Percentiles rank a stretch among this genome's conserved stretches.
phyloP scores from a whole-genome alignment of 495 filamentous ascomycete species.

The Hypoxylon trugodes region DNA sequence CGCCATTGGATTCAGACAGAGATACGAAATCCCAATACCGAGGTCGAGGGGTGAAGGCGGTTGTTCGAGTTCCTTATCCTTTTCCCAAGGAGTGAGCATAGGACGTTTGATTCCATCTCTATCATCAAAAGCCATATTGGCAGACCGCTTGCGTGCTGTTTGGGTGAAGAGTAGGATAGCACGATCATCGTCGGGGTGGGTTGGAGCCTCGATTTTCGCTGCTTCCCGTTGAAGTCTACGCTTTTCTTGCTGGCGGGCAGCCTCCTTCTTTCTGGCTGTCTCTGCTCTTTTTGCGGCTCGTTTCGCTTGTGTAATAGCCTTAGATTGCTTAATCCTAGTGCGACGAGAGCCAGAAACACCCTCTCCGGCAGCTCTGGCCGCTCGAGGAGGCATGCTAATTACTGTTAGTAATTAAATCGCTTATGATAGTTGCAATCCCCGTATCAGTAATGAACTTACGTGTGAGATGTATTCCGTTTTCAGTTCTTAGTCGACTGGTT shows the following conservation, averaged over 20 bases:
- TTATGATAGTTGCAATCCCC: neutral
- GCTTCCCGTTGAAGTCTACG: neutral
- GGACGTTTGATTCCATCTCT: neutral
- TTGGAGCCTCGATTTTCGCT: slow-evolving; percentile 1
- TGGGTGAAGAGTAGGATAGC: neutral
- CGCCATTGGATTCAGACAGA: neutral
- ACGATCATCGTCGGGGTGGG: neutral
- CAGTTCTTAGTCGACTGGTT: too few relatives aligned
- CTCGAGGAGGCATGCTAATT: neutral
- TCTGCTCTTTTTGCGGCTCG: neutral
- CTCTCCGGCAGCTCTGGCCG: neutral
- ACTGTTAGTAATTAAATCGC: neutral
- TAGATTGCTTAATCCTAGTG: neutral
- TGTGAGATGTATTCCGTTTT: too few relatives aligned
- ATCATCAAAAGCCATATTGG: slow-evolving; percentile 12
- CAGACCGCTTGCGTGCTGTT: neutral
- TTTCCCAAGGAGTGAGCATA: slow-evolving; percentile 5
- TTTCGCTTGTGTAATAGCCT: neutral
- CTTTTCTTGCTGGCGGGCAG: neutral
- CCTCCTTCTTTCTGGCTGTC: slow-evolving; percentile 1
- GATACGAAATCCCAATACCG: neutral
- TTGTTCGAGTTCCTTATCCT: slow-evolving; percentile 14
- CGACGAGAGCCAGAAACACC: neutral
- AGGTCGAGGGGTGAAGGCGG: slow-evolving; percentile 3
- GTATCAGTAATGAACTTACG: too few relatives aligned